Conservation (phyloP, 2,329 filamentous ascomycete genomes). For the Mollisiaceae sp. region DNA sequence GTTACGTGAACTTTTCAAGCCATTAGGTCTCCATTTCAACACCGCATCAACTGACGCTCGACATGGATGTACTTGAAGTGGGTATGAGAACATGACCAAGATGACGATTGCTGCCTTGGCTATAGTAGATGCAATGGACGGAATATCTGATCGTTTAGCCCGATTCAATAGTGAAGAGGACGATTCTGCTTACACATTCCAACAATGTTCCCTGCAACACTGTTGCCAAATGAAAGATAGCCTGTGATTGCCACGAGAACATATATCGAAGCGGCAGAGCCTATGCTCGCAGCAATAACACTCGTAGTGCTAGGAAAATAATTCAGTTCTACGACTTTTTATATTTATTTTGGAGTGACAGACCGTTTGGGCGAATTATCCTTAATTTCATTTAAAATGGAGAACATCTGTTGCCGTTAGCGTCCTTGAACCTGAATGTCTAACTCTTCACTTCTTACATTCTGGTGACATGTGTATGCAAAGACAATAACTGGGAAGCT, state of each 20-base stretch:
- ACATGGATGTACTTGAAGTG: constrained; percentile 93
- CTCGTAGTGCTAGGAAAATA: constrained; percentile 64
- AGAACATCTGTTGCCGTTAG: constrained; percentile 78
- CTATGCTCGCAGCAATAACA: constrained; percentile 84
- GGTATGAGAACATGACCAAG: constrained; percentile 95
- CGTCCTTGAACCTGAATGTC: background rate
- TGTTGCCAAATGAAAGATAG: constrained; percentile 93
- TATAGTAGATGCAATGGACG: constrained; percentile 84
- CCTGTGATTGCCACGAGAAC: constrained; percentile 92
- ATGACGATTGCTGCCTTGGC: constrained; percentile 95
- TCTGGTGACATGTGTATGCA: constrained; percentile 99
- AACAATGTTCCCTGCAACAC: constrained; percentile 89
- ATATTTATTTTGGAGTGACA: constrained; percentile 7
- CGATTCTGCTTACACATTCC: constrained; percentile 74
- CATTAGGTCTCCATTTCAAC: constrained; percentile 82
- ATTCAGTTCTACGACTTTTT: constrained; percentile 17
- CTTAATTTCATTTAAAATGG: constrained; percentile 91
- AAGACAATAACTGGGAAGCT: constrained; percentile 96
- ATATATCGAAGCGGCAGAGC: constrained; percentile 85
- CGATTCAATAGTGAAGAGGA: background rate
- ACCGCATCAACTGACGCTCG: constrained; percentile 94
- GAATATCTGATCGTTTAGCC: constrained; percentile 55
- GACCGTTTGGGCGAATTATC: constrained; percentile 73
- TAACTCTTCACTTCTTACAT: constrained; percentile 60
- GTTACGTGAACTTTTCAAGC: constrained; percentile 42